Percentiles rank a stretch among this genome's conserved stretches.
Evolutionary conservation across 78 protist species (phyloP).

Genomic region (Dictyostelium brefeldianum): DNA sequence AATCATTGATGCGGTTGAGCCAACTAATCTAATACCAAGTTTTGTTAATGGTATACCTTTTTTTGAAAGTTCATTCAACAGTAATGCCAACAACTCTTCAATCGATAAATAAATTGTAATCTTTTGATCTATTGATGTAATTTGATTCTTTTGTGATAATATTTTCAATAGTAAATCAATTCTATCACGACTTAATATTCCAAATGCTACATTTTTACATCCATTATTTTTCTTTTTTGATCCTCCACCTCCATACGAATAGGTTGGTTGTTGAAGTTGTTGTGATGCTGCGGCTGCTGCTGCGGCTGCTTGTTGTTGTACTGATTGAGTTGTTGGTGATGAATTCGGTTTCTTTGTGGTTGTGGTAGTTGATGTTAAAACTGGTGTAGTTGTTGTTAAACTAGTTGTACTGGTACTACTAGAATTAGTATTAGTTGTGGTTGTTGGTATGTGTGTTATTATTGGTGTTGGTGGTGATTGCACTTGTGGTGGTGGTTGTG

Average conservation of each 20-base stretch:
- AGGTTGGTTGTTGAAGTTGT: background rate
- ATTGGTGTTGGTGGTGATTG: background rate
- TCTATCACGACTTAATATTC: conserved; percentile 46
- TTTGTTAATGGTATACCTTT: conserved; percentile 22
- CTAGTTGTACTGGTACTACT: background rate
- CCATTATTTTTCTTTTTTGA: conserved; percentile 26
- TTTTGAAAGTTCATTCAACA: conserved; percentile 7
- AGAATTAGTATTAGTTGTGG: background rate
- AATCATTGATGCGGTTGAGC: conserved; percentile 59
- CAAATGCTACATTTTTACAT: conserved; percentile 63
- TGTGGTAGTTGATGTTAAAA: no score
- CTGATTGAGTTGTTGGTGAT: no score
- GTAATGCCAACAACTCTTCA: conserved; percentile 46
- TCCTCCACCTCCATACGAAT: background rate
- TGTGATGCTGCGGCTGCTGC: no score
- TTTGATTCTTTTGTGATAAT: conserved; percentile 49
- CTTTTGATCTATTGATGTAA: conserved; percentile 44
- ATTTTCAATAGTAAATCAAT: conserved; percentile 23
- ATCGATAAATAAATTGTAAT: conserved; percentile 56
- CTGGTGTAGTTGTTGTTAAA: no score
- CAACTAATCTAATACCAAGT: conserved; percentile 59
- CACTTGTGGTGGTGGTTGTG: background rate
- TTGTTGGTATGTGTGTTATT: background rate
- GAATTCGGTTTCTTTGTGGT: no score
- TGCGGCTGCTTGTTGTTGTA: background rate